phyloP scores from a whole-genome alignment of 164 flowering plant genomes.

The Taxillus chinensis region DNA sequence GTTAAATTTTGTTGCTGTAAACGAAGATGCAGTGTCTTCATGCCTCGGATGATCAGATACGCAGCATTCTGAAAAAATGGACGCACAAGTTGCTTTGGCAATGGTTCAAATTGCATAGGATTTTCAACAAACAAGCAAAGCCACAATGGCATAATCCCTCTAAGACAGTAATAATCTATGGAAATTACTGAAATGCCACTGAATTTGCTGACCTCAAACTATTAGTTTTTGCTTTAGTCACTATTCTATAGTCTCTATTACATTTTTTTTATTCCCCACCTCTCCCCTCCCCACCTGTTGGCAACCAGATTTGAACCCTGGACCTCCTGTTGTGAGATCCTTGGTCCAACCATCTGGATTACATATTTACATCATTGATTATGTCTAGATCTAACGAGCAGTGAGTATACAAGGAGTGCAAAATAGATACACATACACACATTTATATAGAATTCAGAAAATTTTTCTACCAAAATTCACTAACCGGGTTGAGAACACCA shows the following conservation, averaged over 20 bases:
- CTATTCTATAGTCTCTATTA: too few species aligned
- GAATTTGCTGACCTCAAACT: too few species aligned
- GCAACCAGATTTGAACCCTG: not conserved
- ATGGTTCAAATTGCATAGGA: not conserved
- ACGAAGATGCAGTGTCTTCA: conserved; percentile 99
- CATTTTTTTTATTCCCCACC: too few species aligned
- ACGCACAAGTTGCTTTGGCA: not conserved
- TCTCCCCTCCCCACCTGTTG: too few species aligned
- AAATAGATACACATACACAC: not conserved
- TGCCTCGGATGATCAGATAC: conserved; percentile 88
- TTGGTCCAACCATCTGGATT: not conserved
- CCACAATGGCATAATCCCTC: not conserved
- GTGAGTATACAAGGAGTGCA: not conserved
- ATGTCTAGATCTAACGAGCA: not conserved
- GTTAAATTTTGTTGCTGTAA: conserved; percentile 88
- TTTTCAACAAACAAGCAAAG: not conserved
- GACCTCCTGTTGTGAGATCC: not conserved
- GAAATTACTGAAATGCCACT: too few species aligned
- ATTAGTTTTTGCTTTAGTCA: too few species aligned
- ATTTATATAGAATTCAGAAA: too few species aligned
- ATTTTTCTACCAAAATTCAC: conserved; percentile 8
- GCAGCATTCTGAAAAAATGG: conserved; percentile 68
- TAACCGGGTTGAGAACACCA: conserved; percentile 85
- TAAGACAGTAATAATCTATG: not conserved
- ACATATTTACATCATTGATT: not conserved